Evolutionary conservation across 176 grass and related monocot genomes (phyloP), one percentile per base, ranked within the genome.

Genomic region (Aegilops sharonensis): DNA sequence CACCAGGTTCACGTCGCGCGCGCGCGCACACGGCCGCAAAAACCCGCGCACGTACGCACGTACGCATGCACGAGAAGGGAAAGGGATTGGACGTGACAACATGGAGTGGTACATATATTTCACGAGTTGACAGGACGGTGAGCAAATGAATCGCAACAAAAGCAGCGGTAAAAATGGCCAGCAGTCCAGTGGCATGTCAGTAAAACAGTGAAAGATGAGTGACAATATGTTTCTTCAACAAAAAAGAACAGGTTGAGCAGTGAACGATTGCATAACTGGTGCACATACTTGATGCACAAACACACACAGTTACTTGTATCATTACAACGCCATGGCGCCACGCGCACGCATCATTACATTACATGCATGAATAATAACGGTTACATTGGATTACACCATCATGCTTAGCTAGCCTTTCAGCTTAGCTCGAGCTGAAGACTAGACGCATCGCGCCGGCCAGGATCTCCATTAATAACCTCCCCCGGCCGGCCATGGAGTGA

Each of bases 61-160:
- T 18, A 56, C 54, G 54, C 64, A 8, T 30, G 65, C 42, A 24
- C 50, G 40, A 9, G 13, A 25, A 4, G 37, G 4, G 37, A 54
- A 6, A 2, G 5, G 50, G 50, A 0, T 54, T 54, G 50, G 50
- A 54, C 50, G 50, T 54, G 50, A 54, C 50, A 54, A 54, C 48
- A 52, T 1, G 62, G 12, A 60, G 48, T n/a, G 27, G 15, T 29
- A 40, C 34, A 10, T 24, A 8, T 45, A 11, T 23, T 42, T 72
- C 9, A 13, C 18, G 68, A 42, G 68, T 47, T 40, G 84, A 69
- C 71, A 70, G 14, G 74, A 79, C 74, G 24, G 66, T 64, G 66
- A 15, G 80, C 74, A 74, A 72, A 57, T 47, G 75, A 87, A 79
- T 83, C 24, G 73, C 79, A 86, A 65, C 84, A 72, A 78, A 90